Evolutionary conservation across 768 basidiomycete genomes (phyloP).

Genomic region (Coprinopsis strossmayeri): DNA sequence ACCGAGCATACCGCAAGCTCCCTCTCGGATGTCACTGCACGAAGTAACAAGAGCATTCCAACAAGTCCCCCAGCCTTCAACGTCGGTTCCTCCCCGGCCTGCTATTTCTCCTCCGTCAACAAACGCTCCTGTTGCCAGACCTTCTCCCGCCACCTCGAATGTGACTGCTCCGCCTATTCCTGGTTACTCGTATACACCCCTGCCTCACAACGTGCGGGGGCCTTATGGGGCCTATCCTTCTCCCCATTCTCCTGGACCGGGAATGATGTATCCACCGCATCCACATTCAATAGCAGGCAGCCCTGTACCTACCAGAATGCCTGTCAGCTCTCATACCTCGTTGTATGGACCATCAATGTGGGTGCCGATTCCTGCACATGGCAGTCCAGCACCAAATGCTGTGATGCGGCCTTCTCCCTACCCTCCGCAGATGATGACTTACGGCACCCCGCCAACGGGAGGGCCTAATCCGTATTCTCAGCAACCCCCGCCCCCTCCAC

Average conservation of each 20-base stretch:
- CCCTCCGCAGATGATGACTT: conserved; percentile 56
- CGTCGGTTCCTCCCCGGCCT: conserved; percentile 40
- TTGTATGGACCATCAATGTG: conserved; percentile 61
- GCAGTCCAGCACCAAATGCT: conserved; percentile 32
- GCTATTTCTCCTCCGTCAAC: conserved; percentile 46
- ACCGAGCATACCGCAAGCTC: conserved; percentile 37
- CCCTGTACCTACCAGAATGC: conserved; percentile 56
- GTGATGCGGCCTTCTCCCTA: conserved; percentile 66
- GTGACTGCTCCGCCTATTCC: neutral
- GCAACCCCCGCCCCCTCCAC: conserved; percentile 40
- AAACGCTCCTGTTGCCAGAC: conserved; percentile 40
- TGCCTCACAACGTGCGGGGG: conserved; percentile 46
- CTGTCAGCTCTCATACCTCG: conserved; percentile 55
- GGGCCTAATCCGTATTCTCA: conserved; percentile 19
- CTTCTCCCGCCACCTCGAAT: conserved; percentile 17
- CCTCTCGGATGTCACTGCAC: conserved; percentile 72
- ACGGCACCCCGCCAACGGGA: conserved; percentile 42
- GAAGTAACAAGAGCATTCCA: conserved; percentile 87
- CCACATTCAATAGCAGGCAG: conserved; percentile 52
- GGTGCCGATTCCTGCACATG: conserved; percentile 44
- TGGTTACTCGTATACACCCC: conserved; percentile 9
- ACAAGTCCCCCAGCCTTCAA: conserved; percentile 64
- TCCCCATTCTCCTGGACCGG: conserved; percentile 64
- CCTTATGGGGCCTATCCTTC: conserved; percentile 57
- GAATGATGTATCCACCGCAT: conserved; percentile 60